A percentile compares a stretch with the other conserved stretches of the same genome.
Evolutionary conservation across 352 stramenopile genomes (phyloP).

Genomic region (Pelagophyceae sp.): DNA sequence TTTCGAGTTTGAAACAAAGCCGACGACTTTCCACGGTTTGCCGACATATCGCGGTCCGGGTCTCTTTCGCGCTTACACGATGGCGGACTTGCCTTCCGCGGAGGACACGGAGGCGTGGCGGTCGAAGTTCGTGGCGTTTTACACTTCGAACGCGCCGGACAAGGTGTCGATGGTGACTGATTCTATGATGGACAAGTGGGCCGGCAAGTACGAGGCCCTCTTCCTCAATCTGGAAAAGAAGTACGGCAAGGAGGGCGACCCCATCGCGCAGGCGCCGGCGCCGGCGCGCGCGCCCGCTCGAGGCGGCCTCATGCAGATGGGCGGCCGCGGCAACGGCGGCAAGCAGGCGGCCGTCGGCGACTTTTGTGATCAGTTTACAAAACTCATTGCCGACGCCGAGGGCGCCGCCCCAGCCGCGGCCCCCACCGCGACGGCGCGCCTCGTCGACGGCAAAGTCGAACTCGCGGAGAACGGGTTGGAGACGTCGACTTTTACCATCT

Average conservation of each 20-base stretch:
- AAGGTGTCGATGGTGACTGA: constrained; percentile 19
- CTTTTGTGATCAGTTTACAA: constrained; percentile 6
- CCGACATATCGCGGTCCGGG: too few relatives aligned
- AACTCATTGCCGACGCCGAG: constrained; percentile 9
- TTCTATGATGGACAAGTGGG: constrained; percentile 23
- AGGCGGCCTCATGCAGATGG: too few relatives aligned
- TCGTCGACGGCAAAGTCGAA: neutral
- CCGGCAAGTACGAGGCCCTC: constrained; percentile 13
- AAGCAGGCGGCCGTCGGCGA: neutral
- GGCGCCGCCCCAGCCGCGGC: too few relatives aligned
- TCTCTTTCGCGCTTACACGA: neutral
- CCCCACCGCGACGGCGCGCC: too few relatives aligned
- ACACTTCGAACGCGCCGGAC: constrained; percentile 6
- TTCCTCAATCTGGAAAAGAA: constrained; percentile 22
- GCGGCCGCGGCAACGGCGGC: neutral
- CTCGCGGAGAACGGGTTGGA: constrained; percentile 22
- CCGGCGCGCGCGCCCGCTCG: neutral
- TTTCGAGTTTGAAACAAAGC: too few relatives aligned
- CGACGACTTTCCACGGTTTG: too few relatives aligned
- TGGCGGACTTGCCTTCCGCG: neutral
- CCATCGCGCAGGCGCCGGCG: neutral
- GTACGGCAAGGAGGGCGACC: constrained; percentile 18
- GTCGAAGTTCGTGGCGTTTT: constrained; percentile 18
- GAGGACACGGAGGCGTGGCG: constrained; percentile 20
- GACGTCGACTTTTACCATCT: constrained; percentile 29